Percentiles rank a stretch among this genome's conserved stretches.
phyloP scores from a whole-genome alignment of 208 protist genomes.

The Trypanosoma brucei region DNA sequence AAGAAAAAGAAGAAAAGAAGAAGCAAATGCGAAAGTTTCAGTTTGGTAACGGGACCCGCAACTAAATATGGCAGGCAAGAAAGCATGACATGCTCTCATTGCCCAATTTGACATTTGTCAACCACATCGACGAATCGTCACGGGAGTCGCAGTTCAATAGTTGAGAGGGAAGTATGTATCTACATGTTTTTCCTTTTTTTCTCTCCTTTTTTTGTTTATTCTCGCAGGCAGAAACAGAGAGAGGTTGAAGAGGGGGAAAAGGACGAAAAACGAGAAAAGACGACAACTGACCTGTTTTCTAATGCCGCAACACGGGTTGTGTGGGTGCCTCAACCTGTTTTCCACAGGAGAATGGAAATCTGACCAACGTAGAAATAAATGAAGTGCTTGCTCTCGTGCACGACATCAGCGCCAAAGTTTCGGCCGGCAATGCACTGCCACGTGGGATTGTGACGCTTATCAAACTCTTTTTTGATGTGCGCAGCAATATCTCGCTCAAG shows the following conservation, averaged over 20 bases:
- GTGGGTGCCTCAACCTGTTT: constrained; percentile 37
- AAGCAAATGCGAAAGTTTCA: too few relatives aligned
- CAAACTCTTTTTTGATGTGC: constrained; percentile 99
- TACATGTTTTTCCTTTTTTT: neutral
- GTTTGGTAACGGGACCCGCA: too few relatives aligned
- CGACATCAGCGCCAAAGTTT: constrained; percentile 99
- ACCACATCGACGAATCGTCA: too few relatives aligned
- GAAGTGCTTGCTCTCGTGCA: constrained; percentile 98
- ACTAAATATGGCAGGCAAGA: too few relatives aligned
- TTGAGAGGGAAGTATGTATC: constrained; percentile 36
- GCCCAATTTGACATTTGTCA: too few relatives aligned
- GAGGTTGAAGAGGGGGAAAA: neutral
- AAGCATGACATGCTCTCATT: too few relatives aligned
- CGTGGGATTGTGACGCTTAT: constrained; percentile 98
- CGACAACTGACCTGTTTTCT: neutral
- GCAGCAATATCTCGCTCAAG: constrained; percentile 99
- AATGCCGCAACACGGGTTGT: neutral
- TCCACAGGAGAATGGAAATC: constrained; percentile 98
- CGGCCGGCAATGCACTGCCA: constrained; percentile 99
- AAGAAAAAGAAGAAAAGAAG: too few relatives aligned
- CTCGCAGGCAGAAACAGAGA: neutral
- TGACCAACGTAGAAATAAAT: constrained; percentile 99
- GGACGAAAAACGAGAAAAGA: constrained; percentile 1
- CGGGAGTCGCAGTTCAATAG: too few relatives aligned
- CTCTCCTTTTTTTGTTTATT: too few relatives aligned